A percentile compares a stretch with the other conserved stretches of the same genome.
phyloP scores from a whole-genome alignment of 179 eudicot genomes.

The Drosera spatulata region DNA sequence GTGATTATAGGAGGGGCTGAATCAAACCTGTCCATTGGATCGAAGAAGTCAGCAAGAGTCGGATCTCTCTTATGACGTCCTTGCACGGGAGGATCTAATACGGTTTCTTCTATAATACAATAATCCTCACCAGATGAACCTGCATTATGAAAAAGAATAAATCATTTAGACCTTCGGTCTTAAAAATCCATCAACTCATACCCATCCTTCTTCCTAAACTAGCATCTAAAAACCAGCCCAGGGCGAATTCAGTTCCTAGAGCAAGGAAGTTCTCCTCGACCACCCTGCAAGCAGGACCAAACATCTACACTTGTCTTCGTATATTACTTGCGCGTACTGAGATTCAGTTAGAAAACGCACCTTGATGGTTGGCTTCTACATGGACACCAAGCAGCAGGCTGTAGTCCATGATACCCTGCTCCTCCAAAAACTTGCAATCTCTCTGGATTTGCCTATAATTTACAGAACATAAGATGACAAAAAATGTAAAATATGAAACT shows the following conservation, averaged over 20 bases:
- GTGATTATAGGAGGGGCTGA: not conserved
- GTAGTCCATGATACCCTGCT: slow-evolving; percentile 41
- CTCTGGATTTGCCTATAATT: slow-evolving; percentile 35
- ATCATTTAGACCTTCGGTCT: too few relatives aligned
- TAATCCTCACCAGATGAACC: not conserved
- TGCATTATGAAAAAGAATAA: not conserved
- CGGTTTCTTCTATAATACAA: not conserved
- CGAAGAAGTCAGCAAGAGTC: slow-evolving; percentile 5
- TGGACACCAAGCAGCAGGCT: slow-evolving; percentile 49
- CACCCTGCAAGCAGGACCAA: too few relatives aligned
- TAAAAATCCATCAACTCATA: too few relatives aligned
- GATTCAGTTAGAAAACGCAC: not conserved
- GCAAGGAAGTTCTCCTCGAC: too few relatives aligned
- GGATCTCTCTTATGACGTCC: slow-evolving; percentile 1
- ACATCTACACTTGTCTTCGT: too few relatives aligned
- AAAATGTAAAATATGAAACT: not conserved
- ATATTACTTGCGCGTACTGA: too few relatives aligned
- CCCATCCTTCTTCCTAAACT: too few relatives aligned
- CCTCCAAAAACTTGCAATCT: slow-evolving; percentile 47
- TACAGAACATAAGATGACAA: not conserved
- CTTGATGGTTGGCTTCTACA: not conserved
- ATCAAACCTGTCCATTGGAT: not conserved
- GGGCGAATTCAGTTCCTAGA: too few relatives aligned
- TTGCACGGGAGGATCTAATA: not conserved
- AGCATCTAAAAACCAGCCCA: too few relatives aligned